Evolutionary conservation across 2,329 filamentous ascomycete genomes (phyloP).

Genomic region (Coniochaeta hoffmannii): DNA sequence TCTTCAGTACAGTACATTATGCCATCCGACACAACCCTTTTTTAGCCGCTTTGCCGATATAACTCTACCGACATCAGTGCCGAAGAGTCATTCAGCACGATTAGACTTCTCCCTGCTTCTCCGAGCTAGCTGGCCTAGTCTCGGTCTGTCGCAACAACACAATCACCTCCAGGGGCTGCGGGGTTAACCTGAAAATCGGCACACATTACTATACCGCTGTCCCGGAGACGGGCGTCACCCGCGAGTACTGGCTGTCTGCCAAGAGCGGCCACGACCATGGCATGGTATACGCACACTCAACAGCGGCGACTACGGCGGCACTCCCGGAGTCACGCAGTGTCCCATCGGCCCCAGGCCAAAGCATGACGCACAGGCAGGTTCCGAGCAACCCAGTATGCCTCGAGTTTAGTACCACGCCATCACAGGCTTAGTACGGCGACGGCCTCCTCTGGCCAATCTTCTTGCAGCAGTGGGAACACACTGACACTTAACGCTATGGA

Average conservation of each 20-base stretch:
- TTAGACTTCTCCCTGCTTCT: no score
- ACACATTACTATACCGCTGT: conserved; percentile 25
- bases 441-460: conserved; percentile 40
- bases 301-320: conserved; percentile 28
- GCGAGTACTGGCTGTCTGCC: conserved; percentile 18
- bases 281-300: conserved; percentile 29
- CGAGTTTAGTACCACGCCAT: conserved; percentile 30
- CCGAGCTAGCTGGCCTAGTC: no score
- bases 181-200: conserved; percentile 21
- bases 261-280: conserved; percentile 21
- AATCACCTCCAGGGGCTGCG: conserved; percentile 18
- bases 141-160: conserved; percentile 18
- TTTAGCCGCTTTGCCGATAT: no score
- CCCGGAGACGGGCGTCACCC: conserved; percentile 12
- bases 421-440: conserved; percentile 27
- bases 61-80: no score
- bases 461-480: conserved; percentile 42
- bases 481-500: conserved; percentile 13
- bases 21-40: no score
- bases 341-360: conserved; percentile 27
- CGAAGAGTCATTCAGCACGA: no score
- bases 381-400: conserved; percentile 25
- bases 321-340: conserved; percentile 30
- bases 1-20: no score
- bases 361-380: conserved; percentile 25